Conservation (phyloP, 306 rosid genomes). For the barrel medic (Medicago truncatula) region MtrunA17r5.0-ANR NC_053046.1:7584001-7584500, state of each 20-base stretch:
- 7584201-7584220: slow-evolving; percentile 46
- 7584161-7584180: slow-evolving; percentile 87
- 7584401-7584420: not conserved
- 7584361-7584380: slow-evolving; percentile 77
- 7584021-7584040: slow-evolving; percentile 80
- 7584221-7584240: not conserved
- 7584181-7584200: slow-evolving; percentile 93
- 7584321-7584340: slow-evolving; percentile 91
- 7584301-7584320: slow-evolving; percentile 61
- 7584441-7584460: not conserved
- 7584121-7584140: slow-evolving; percentile 79
- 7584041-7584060: slow-evolving; percentile 72
- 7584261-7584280: not conserved
- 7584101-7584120: slow-evolving; percentile 71
- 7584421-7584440: not conserved
- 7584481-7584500: slow-evolving; percentile 71
- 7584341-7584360: slow-evolving; percentile 85
- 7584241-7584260: not conserved
- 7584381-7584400: slow-evolving; percentile 64
- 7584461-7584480: not conserved
- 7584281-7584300: slow-evolving; percentile 1
- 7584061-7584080: slow-evolving; percentile 86
- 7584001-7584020: slow-evolving; percentile 90
- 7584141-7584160: slow-evolving; percentile 71
- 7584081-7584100: slow-evolving; percentile 62